Evolutionary conservation across 768 basidiomycete species (phyloP).

Genomic region (Russula griseocarnosa): DNA sequence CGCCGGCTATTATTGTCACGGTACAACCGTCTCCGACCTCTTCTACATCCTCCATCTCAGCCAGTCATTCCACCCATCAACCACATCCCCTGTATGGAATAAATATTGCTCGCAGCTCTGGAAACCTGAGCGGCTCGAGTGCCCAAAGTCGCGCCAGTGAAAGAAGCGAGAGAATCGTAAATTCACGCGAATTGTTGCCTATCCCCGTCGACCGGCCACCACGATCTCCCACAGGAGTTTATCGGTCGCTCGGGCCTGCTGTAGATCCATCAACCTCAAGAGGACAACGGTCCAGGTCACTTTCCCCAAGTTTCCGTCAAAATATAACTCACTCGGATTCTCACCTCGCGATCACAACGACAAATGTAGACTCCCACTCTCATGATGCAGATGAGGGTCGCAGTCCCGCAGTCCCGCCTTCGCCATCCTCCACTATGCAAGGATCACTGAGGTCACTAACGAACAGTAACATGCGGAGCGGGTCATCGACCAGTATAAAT

Average conservation of each 20-base stretch:
- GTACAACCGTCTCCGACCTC: neutral
- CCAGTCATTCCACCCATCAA: neutral
- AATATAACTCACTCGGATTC: neutral
- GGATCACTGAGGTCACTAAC: neutral
- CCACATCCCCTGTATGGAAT: neutral
- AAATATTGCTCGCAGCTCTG: neutral
- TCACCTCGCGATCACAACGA: neutral
- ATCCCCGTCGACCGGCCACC: neutral
- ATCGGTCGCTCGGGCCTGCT: conserved; percentile 15
- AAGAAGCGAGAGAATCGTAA: neutral
- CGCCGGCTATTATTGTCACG: neutral
- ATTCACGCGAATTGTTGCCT: conserved; percentile 8
- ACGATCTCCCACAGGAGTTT: neutral
- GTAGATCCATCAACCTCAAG: neutral
- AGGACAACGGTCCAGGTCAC: conserved; percentile 1
- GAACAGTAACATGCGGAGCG: neutral
- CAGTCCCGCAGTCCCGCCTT: neutral
- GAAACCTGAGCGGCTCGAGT: neutral
- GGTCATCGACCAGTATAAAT: conserved; percentile 1
- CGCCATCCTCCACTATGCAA: neutral
- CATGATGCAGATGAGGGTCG: neutral
- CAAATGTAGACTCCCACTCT: neutral
- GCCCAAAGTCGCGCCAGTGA: conserved; percentile 15
- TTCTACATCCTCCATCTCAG: neutral
- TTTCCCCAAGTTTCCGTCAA: neutral